Evolutionary conservation across 805 yeast genomes (phyloP).

Genomic region (Yamadazyma sp.): DNA sequence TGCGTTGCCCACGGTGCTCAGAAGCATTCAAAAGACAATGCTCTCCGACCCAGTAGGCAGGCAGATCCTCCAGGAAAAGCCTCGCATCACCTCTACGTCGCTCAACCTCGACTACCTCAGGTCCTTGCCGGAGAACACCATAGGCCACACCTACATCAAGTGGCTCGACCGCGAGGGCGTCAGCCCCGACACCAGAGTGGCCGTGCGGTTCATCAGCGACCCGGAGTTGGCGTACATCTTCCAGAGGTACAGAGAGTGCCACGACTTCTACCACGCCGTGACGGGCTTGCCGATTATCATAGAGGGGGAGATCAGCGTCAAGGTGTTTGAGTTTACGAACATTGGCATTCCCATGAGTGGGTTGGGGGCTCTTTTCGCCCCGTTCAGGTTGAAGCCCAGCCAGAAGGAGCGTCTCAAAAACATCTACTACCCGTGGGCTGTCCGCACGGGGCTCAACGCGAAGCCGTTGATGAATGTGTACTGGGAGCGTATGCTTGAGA

Average conservation of each 20-base stretch:
- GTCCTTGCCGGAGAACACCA: conserved; percentile 60
- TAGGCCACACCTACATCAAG: conserved; percentile 75
- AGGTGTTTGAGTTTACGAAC: conserved; percentile 88
- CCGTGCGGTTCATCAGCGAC: conserved; percentile 84
- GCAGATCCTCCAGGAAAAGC: conserved; percentile 71
- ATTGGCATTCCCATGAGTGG: conserved; percentile 96
- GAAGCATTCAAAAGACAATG: conserved; percentile 67
- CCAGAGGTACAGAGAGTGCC: conserved; percentile 94
- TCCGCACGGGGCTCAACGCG: conserved; percentile 66
- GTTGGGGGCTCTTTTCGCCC: conserved; percentile 86
- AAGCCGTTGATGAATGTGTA: conserved; percentile 82
- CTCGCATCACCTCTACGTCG: conserved; percentile 74
- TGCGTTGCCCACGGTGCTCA: conserved; percentile 68
- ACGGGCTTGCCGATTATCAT: conserved; percentile 86
- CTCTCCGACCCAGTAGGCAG: conserved; percentile 74
- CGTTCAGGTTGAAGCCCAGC: conserved; percentile 63
- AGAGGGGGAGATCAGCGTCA: conserved; percentile 96
- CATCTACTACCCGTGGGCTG: conserved; percentile 86
- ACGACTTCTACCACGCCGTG: conserved; percentile 92
- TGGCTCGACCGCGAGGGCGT: conserved; percentile 89
- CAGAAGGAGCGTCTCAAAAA: conserved; percentile 65
- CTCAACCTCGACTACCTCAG: conserved; percentile 63
- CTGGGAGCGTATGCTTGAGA: conserved; percentile 83
- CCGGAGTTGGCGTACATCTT: conserved; percentile 90
- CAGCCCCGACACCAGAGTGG: conserved; percentile 89